Evolutionary conservation across 306 rosid genomes (phyloP), one percentile per base, ranked within the genome.

Genomic region (Pueraria montana): DNA sequence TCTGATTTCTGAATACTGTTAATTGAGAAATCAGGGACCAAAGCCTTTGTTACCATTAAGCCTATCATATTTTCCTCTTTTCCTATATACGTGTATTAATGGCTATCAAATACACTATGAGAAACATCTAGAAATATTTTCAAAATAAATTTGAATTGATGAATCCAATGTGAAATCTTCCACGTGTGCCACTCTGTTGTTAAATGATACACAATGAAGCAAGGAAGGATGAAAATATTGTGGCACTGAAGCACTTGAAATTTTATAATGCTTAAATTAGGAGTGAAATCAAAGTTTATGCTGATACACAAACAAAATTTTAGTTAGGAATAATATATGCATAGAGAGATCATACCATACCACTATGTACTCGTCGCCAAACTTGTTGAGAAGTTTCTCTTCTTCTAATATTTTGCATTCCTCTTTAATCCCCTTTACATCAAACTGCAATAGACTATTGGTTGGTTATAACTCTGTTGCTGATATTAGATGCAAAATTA

Each of bases 341-440:
- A 77, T 16, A 61, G 58, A 64, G 56, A 62, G 50, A 71, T 62
- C 80, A 67, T 27, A 58, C 6, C 81, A 48, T 85, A 85, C 87
- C 87, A 85, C 87, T 67, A 75, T 80, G 73, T 80, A 85, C 79
- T 80, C 72, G 21, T 74, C 49, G 34, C 36, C 62, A 26, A 50
- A 8, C 74, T 52, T 70, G 64, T 48, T 26, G 75, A 85, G 84
- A 75, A 85, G 87, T 46, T 80, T 61, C 85, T 85, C 79, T 17
- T 65, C 79, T 80, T 84, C 82, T 40, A 49, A 14, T 23, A 13
- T 18, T 42, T 36, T 30, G 4, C 17, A 21, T 67, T 58, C 74
- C 55, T 67, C 58, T 52, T 40, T 63, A 46, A 55, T 49, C n/a
- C 63, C 78, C 20, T 75, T 77, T 58, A 3, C 80, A 56, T 55